A percentile compares a stretch with the other conserved stretches of the same genome.
Evolutionary conservation across 78 protist genomes (phyloP).

Genomic region (Bigelowiella natans): DNA sequence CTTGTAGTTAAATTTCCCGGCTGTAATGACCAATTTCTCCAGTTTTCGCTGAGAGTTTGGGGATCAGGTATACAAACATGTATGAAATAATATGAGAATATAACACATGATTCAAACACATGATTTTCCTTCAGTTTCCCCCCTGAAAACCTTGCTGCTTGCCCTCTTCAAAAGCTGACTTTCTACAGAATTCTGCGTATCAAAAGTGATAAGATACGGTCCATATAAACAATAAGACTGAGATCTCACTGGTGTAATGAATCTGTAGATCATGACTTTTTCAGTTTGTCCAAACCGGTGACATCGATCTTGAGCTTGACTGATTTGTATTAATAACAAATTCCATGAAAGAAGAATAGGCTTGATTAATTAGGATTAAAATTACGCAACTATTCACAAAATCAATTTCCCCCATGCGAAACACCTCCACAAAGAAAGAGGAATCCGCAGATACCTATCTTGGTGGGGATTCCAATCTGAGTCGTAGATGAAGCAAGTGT

Average conservation of each 20-base stretch:
- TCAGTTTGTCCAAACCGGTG: slow-evolving; percentile 48
- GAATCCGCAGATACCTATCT: slow-evolving; percentile 6
- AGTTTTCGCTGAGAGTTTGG: not conserved
- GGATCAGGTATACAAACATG: not conserved
- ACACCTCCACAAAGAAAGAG: not conserved
- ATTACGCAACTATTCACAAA: too few species aligned
- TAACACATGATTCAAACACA: not conserved
- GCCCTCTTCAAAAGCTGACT: not conserved
- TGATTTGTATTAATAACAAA: too few species aligned
- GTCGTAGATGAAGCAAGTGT: slow-evolving; percentile 53
- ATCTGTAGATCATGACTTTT: slow-evolving; percentile 13
- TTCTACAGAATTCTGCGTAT: not conserved
- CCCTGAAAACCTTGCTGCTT: not conserved
- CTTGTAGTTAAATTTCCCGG: not conserved
- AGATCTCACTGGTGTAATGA: not conserved
- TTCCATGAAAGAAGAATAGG: too few species aligned
- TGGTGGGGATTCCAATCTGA: slow-evolving; percentile 8
- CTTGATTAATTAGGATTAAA: too few species aligned
- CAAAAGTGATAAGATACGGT: not conserved
- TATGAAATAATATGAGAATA: not conserved
- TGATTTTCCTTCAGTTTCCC: too few species aligned
- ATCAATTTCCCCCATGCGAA: slow-evolving; percentile 56
- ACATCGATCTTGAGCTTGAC: not conserved
- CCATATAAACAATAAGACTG: not conserved
- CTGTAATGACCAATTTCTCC: not conserved